phyloP scores from a whole-genome alignment of 352 stramenopile species.

The Phytopythium montanum region DNA sequence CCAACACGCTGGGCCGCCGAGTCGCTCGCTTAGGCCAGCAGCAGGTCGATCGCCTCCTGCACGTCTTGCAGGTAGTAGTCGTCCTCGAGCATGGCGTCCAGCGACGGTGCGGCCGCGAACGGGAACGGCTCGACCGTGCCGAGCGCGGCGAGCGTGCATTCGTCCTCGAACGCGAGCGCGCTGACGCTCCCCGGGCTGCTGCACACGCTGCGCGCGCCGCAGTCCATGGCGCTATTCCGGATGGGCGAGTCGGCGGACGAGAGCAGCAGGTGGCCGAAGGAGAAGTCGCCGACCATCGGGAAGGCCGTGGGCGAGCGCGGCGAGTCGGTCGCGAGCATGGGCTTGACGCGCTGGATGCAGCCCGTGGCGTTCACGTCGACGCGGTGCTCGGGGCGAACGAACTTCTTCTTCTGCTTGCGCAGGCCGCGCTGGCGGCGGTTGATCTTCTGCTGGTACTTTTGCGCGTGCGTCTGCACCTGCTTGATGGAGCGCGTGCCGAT shows the following conservation, averaged over 20 bases:
- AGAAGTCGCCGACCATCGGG: constrained; percentile 20
- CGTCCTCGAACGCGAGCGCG: constrained; percentile 25
- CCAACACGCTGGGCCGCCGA: constrained; percentile 11
- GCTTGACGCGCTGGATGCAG: constrained; percentile 59
- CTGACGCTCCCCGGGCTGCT: constrained; percentile 24
- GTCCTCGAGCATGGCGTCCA: constrained; percentile 35
- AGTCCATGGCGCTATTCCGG: constrained; percentile 8
- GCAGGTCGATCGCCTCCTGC: constrained; percentile 42
- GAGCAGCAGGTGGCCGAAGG: constrained; percentile 27
- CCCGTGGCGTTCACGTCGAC: constrained; percentile 60
- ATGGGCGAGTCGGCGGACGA: constrained; percentile 5
- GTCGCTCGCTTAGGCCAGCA: constrained; percentile 41
- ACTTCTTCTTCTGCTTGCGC: constrained; percentile 85
- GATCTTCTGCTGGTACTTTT: constrained; percentile 88
- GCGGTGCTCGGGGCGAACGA: constrained; percentile 67
- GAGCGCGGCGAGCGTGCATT: constrained; percentile 21
- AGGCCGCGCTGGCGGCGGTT: constrained; percentile 70
- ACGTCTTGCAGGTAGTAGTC: constrained; percentile 57
- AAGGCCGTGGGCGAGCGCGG: constrained; percentile 39
- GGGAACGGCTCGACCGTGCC: constrained; percentile 45
- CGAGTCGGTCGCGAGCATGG: constrained; percentile 32
- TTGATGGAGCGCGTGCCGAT: constrained; percentile 80
- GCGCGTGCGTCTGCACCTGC: constrained; percentile 81
- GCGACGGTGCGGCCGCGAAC: constrained; percentile 35
- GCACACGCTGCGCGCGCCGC: constrained; percentile 19